A percentile compares a stretch with the other conserved stretches of the same genome.
Evolutionary conservation across 2,329 filamentous ascomycete species (phyloP).

Genomic region (Ceratocystis lukuohia): DNA sequence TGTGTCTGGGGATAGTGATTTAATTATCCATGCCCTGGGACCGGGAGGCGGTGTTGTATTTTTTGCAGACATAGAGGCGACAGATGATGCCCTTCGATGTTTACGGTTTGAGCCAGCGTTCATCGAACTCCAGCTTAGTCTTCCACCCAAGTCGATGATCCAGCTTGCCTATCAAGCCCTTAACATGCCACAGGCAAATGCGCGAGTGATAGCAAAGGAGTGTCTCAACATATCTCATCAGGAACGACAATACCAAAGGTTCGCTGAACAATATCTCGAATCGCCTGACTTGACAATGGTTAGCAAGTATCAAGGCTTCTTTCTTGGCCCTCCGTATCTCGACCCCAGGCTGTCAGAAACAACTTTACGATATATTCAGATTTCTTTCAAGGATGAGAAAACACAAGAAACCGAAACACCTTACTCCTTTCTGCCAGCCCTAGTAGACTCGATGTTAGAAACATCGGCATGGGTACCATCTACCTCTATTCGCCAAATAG

Average conservation of each 20-base stretch:
- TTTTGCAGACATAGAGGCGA: conserved; percentile 21
- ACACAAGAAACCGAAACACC: conserved; percentile 18
- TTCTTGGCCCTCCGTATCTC: conserved; percentile 20
- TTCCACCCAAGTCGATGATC: conserved; percentile 23
- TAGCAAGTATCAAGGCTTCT: not conserved
- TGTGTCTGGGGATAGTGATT: conserved; percentile 77
- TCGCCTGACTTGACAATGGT: conserved; percentile 1
- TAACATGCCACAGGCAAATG: conserved; percentile 11
- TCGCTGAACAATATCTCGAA: conserved; percentile 10
- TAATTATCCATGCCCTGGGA: conserved; percentile 61
- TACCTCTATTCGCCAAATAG: conserved; percentile 36
- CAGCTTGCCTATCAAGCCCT: conserved; percentile 27
- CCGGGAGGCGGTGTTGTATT: conserved; percentile 55
- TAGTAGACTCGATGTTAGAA: conserved; percentile 38
- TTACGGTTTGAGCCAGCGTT: conserved; percentile 26
- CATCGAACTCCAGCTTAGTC: conserved; percentile 32
- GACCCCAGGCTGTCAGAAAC: conserved; percentile 32
- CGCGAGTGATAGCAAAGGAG: conserved; percentile 20
- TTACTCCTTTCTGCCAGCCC: conserved; percentile 49
- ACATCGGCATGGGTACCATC: conserved; percentile 40
- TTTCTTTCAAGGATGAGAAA: conserved; percentile 21
- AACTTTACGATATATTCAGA: conserved; percentile 24
- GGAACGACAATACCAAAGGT: not conserved
- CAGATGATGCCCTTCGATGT: conserved; percentile 21
- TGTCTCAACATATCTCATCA: not conserved